phyloP scores from a whole-genome alignment of 2,329 filamentous ascomycete species.

The Keithomyces neogunnii region DNA sequence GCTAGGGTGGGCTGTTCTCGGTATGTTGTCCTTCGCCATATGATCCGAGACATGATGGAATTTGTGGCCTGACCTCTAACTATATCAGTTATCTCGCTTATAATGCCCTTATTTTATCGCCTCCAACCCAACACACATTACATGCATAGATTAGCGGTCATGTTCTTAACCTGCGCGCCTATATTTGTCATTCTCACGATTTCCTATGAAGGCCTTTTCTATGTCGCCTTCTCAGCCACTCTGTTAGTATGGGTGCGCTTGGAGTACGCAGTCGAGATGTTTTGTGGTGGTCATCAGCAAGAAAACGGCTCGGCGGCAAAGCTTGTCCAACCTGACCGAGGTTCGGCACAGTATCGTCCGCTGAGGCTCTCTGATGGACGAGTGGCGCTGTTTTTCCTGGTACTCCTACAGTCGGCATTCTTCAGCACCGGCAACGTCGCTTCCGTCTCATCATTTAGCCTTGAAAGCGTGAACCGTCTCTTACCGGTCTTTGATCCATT shows the following conservation, averaged over 20 bases:
- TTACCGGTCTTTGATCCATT: slow-evolving; percentile 92
- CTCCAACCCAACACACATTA: slow-evolving; percentile 79
- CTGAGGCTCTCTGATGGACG: slow-evolving; percentile 77
- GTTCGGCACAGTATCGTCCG: slow-evolving; percentile 41
- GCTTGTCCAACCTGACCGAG: neutral
- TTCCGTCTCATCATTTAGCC: slow-evolving; percentile 83
- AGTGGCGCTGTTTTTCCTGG: slow-evolving; percentile 89
- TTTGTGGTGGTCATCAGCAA: slow-evolving; percentile 2
- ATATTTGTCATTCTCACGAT: slow-evolving; percentile 94
- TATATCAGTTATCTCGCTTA: slow-evolving; percentile 56
- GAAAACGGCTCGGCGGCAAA: slow-evolving; percentile 7
- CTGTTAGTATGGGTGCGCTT: slow-evolving; percentile 86
- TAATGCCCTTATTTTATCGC: slow-evolving; percentile 74
- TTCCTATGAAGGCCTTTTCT: slow-evolving; percentile 95
- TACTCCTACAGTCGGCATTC: slow-evolving; percentile 88
- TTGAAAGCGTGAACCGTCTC: slow-evolving; percentile 81
- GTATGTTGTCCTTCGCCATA: slow-evolving; percentile 33
- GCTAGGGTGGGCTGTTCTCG: slow-evolving; percentile 72
- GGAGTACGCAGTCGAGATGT: slow-evolving; percentile 59
- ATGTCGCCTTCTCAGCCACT: slow-evolving; percentile 76
- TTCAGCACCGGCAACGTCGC: slow-evolving; percentile 97
- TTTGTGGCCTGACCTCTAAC: neutral
- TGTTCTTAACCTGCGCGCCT: slow-evolving; percentile 89
- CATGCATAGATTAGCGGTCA: slow-evolving; percentile 76
- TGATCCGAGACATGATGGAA: neutral